phyloP scores from a whole-genome alignment of 2,329 filamentous ascomycete species.

The Microascus cirrosus region DNA sequence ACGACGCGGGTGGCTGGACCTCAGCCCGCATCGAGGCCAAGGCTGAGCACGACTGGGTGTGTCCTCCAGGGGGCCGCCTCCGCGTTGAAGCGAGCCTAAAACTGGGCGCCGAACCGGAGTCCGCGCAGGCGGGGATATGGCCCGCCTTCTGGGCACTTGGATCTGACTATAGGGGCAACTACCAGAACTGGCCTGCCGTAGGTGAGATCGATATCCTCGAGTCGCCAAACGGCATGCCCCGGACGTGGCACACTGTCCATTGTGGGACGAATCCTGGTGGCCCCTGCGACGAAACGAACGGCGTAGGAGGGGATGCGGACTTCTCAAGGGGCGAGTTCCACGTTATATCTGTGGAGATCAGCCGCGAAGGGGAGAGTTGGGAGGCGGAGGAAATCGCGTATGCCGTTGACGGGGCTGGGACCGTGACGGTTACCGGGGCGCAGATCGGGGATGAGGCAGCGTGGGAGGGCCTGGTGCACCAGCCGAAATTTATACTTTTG shows the following conservation, averaged over 20 bases:
- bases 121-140: slow-evolving; percentile 29
- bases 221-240: slow-evolving; percentile 23
- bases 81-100: slow-evolving; percentile 26
- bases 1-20: slow-evolving; percentile 24
- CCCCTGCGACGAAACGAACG: slow-evolving; percentile 27
- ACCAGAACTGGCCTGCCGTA: slow-evolving; percentile 26
- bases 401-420: slow-evolving; percentile 19
- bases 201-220: slow-evolving; percentile 36
- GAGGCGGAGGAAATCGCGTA: slow-evolving; percentile 20
- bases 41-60: slow-evolving; percentile 20
- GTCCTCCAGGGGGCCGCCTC: slow-evolving; percentile 19
- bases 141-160: slow-evolving; percentile 35
- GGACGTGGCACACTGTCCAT: slow-evolving; percentile 25
- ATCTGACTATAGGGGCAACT: slow-evolving; percentile 22
- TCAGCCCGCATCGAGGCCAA: slow-evolving; percentile 31
- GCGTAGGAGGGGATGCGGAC: slow-evolving; percentile 14
- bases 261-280: slow-evolving; percentile 27
- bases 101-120: slow-evolving; percentile 16
- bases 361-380: slow-evolving; percentile 19
- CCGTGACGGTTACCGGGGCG: slow-evolving; percentile 15
- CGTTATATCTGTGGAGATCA: slow-evolving; percentile 19
- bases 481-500: slow-evolving; percentile 22
- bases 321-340: slow-evolving; percentile 20
- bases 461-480: slow-evolving; percentile 19
- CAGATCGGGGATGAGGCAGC: slow-evolving; percentile 14